phyloP scores from a whole-genome alignment of 2,329 filamentous ascomycete genomes.

The Cadophora gregata region DNA sequence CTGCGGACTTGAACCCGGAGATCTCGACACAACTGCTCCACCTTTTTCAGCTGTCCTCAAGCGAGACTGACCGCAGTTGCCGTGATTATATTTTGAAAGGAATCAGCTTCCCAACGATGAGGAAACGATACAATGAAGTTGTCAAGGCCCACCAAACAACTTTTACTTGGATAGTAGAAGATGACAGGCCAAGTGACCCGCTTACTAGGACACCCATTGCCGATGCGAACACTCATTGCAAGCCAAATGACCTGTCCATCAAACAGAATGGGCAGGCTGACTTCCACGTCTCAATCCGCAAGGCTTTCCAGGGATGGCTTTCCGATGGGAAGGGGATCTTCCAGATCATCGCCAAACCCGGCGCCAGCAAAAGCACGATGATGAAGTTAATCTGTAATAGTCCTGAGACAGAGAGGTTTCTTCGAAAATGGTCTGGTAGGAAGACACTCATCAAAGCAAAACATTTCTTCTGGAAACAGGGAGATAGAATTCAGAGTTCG shows the following conservation, averaged over 20 bases:
- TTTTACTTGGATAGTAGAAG: not conserved
- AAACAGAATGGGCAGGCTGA: too few species aligned
- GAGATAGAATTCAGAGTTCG: not conserved
- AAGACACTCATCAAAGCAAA: not conserved
- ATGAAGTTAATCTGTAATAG: not conserved
- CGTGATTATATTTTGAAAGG: not conserved
- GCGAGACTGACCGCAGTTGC: not conserved
- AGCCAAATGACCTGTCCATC: too few species aligned
- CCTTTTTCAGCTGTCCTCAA: not conserved
- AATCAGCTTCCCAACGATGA: not conserved
- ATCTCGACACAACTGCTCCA: not conserved
- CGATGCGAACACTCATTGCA: too few species aligned
- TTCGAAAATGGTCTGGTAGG: not conserved
- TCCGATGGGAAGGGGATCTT: not conserved
- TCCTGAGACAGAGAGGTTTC: not conserved
- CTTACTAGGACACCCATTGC: too few species aligned
- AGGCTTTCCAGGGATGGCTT: too few species aligned
- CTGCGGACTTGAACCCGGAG: not conserved
- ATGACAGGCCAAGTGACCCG: too few species aligned
- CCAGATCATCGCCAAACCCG: constrained; percentile 2
- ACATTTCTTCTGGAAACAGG: constrained; percentile 1
- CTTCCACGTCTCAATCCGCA: too few species aligned
- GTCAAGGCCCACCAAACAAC: too few species aligned
- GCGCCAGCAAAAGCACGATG: not conserved
- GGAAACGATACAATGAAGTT: not conserved